Evolutionary conservation across 2,329 filamentous ascomycete species (phyloP), one percentile per base, ranked within the genome.

Genomic region (Fusarium albosuccineum): DNA sequence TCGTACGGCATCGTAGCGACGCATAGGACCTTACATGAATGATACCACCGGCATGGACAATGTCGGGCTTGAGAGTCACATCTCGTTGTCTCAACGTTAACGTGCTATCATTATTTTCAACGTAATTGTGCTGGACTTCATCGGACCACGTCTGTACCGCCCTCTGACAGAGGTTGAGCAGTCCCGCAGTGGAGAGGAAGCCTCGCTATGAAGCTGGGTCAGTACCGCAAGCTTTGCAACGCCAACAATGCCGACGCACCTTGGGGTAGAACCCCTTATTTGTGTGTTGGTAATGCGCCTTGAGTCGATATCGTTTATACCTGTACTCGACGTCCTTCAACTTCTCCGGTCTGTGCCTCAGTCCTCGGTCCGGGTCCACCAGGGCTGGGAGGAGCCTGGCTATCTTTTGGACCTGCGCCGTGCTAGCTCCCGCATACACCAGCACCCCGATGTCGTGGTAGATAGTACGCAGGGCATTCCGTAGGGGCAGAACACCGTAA

Each of bases 371-470:
- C 49, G 54, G 51, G 7, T 53, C n/a, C 6, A 68, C 44, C 0
- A 66, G 36, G 29, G 50, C 39, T 9, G 37, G 13, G 9, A 79
- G 44, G 1, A 78, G 37, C 9, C 63, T 42, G 7, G 66, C 73
- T 5, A 79, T 73, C 7, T 50, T 26, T 10, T 17, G 5, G 1
- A 70, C 65, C 57, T 78, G 71, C 13, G 9, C 4, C 2, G 59
- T 51, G 8, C 59, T 60, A 6, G 72, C 68, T 1, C 77, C 77
- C 6, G 72, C 71, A 52, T 70, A 79, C 11, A 73, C 70, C 16
- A 79, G 40, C 3, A 77, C 71, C 3, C 77, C 77, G 1, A 78
- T 66, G 46, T 79, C 77, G 17, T 76, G 67, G 50, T 78, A 78
- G 4, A 78, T 14, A 30, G 68, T 65, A 17, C 46, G 46, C 46